These are phyloP conservation scores for Penicillium roqueforti DNA, from an alignment of 495 filamentous ascomycete genomes.

Conservation along the genomic window DNA sequence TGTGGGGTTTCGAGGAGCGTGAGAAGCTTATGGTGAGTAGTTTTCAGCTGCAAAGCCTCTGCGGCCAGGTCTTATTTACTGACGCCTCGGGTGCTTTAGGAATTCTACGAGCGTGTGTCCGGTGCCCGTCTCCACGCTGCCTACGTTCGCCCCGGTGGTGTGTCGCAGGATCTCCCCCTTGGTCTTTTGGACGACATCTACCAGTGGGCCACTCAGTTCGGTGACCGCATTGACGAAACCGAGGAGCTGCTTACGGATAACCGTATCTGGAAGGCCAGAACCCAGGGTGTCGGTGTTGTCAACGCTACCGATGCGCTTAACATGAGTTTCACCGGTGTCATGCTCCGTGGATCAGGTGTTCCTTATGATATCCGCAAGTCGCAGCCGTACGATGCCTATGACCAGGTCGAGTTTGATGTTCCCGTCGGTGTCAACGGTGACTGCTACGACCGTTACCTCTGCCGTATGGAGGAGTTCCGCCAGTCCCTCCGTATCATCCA, in stretches of 20 bases:
- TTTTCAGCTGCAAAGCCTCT: background rate
- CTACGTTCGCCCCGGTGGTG: slow-evolving; percentile 96
- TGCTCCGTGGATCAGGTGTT: slow-evolving; percentile 96
- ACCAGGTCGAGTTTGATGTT: slow-evolving; percentile 95
- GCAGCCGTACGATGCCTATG: slow-evolving; percentile 95
- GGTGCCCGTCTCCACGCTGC: slow-evolving; percentile 97
- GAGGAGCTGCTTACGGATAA: slow-evolving; percentile 99
- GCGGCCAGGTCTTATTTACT: background rate
- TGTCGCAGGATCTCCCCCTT: slow-evolving; percentile 89
- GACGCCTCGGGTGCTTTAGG: slow-evolving; percentile 46
- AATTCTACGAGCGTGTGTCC: slow-evolving; percentile 99
- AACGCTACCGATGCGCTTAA: slow-evolving; percentile 88
- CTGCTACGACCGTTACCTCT: slow-evolving; percentile 98
- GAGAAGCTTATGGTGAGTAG: slow-evolving; percentile 93
- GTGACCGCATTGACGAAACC: slow-evolving; percentile 98
- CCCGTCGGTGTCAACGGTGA: slow-evolving; percentile 95
- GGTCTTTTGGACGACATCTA: slow-evolving; percentile 99
- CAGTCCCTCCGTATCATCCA: slow-evolving; percentile 97
- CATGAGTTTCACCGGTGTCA: slow-evolving; percentile 93
- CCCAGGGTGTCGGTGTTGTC: slow-evolving; percentile 87
- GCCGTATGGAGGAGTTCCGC: slow-evolving; percentile 99
- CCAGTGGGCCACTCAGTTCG: slow-evolving; percentile 99
- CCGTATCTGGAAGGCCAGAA: slow-evolving; percentile 95
- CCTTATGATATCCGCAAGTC: slow-evolving; percentile 97
- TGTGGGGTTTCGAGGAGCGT: slow-evolving; percentile 99